Evolutionary conservation across 2,329 filamentous ascomycete genomes (phyloP).

Genomic region (Berkeleyomyces rouxiae): DNA sequence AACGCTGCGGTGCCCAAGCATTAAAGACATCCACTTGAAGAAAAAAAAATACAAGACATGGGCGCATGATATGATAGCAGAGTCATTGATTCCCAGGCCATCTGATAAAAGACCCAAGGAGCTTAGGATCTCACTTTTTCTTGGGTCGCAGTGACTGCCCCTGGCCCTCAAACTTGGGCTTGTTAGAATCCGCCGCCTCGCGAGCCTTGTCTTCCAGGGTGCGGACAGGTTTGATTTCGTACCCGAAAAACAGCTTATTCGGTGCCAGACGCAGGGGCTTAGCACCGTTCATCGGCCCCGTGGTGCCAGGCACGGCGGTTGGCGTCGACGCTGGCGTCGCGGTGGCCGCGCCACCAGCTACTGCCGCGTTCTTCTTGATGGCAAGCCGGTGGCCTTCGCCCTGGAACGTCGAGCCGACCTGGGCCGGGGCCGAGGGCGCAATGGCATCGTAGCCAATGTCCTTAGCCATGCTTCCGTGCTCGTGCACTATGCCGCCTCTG

Average conservation of each 20-base stretch:
- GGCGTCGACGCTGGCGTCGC: conserved; percentile 45
- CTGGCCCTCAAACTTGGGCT: conserved; percentile 66
- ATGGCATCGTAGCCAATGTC: conserved; percentile 94
- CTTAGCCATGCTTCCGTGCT: conserved; percentile 86
- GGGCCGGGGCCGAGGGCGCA: conserved; percentile 55
- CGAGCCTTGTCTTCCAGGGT: conserved; percentile 55
- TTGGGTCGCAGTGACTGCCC: conserved; percentile 62
- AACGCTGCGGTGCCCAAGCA: background rate
- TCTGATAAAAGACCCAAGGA: background rate
- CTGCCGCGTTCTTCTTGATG: conserved; percentile 52
- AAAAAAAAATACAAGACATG: background rate
- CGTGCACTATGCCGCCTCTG: conserved; percentile 55
- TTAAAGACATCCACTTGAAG: background rate
- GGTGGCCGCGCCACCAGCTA: conserved; percentile 54
- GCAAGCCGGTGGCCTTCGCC: conserved; percentile 62
- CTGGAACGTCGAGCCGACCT: conserved; percentile 60
- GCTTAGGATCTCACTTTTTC: conserved; percentile 48
- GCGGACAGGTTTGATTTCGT: conserved; percentile 78
- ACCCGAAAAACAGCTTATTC: conserved; percentile 93
- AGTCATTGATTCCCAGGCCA: too few species aligned
- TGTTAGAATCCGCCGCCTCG: conserved; percentile 44
- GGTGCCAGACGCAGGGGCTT: conserved; percentile 70
- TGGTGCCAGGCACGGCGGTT: conserved; percentile 14
- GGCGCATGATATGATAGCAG: too few species aligned
- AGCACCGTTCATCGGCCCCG: conserved; percentile 29